Base-by-base conservation (phyloP, 192 early-diverging fungal species). In the Paraglomus brasilianum region DNA sequence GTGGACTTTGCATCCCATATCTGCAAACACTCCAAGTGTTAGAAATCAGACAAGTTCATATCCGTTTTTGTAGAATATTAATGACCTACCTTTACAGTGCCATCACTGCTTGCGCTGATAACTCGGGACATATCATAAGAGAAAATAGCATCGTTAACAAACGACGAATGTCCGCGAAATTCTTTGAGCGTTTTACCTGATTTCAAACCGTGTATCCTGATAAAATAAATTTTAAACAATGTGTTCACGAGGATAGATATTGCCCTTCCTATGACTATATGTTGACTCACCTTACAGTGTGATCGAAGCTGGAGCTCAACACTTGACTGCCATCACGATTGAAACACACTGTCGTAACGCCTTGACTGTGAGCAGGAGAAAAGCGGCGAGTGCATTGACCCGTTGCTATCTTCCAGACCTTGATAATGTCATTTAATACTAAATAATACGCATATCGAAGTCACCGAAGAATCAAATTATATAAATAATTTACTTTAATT, bases 121-220 rank as follows among this genome's bases (percentile, higher is more conserved):
- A 99, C 79, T 5, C 85, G 80, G 5, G 80, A 63, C 72, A 86
- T 87, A 55, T 95, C 91, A 15, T 77, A 45, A 13, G 87, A 89
- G 69, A 89, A 99, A 6, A 85, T 55, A 0, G 85, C 92, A 52
- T 83, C 80, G 75, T 96, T 98, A 44, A 97, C 88, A 70, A 88
- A 93, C 1, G 93, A 93, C 1, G 89, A 83, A 70, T 99, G 97
- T 0, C 97, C 97, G 17, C 91, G 85, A 64, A 94, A 93, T 69
- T 97, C 93, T 57, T 95, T 92, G 5, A 97, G 76, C 71, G 88
- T 88, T 52, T 95, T 96, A 9, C 95, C 95, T 0, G 92, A 94
- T 76, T 96, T 95, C 14, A 97, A 73, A 13, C 95, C 96, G 74
- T 96, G 94, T 21, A 98, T 76, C 36, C 89, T 88, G 64, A 56